These are phyloP conservation scores for Lepiota venenata DNA, from an alignment of 768 basidiomycete genomes.

Conservation along the genomic window DNA sequence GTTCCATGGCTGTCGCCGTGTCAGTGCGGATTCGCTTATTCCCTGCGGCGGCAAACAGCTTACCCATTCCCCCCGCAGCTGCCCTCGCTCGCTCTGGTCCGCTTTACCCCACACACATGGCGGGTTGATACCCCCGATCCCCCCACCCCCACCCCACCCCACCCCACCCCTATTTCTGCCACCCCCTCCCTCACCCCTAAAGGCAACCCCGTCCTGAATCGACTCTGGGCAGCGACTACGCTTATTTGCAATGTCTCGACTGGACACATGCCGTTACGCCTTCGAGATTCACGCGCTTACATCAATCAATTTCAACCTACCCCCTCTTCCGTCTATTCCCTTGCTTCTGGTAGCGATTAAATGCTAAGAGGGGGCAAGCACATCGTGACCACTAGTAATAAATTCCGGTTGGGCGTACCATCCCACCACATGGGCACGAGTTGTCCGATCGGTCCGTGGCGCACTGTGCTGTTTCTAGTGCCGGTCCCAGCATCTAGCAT, in stretches of 20 bases:
- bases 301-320: too few relatives aligned
- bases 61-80: background rate
- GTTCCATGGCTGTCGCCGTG: background rate
- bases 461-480: background rate
- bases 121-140: too few relatives aligned
- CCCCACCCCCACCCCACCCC: too few relatives aligned
- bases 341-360: background rate
- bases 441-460: constrained; percentile 2
- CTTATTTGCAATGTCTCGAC: too few relatives aligned
- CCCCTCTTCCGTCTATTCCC: too few relatives aligned
- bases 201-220: too few relatives aligned
- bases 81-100: background rate
- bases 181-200: too few relatives aligned
- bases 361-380: background rate
- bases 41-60: background rate
- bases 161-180: too few relatives aligned
- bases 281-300: too few relatives aligned
- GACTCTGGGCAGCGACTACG: too few relatives aligned
- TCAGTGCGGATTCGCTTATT: background rate
- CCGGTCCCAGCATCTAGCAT: background rate
- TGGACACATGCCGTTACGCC: too few relatives aligned
- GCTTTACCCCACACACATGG: constrained; percentile 1
- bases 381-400: background rate
- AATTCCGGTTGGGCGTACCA: background rate
- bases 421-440: constrained; percentile 2